These are phyloP conservation scores for Thecaphora frezii DNA, from an alignment of 1,284 basidiomycete genomes.

Conservation along the genomic window DNA sequence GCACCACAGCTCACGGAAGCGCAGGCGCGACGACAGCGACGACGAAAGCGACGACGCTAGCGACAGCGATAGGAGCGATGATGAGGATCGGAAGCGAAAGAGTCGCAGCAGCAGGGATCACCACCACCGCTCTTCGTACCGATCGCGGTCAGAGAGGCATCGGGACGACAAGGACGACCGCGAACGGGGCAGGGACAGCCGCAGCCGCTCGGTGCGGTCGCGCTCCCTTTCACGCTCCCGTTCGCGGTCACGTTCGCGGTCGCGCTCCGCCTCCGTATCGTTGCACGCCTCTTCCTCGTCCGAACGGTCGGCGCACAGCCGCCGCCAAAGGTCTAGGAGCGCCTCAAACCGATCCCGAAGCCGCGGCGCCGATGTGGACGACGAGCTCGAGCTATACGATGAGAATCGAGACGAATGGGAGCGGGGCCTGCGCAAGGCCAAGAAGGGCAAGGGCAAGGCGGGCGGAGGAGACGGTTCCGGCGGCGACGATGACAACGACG, in stretches of 20 bases:
- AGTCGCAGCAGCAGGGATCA: slow-evolving; percentile 17
- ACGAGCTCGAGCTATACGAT: neutral
- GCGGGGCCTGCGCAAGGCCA: slow-evolving; percentile 1
- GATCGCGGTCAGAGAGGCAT: slow-evolving; percentile 11
- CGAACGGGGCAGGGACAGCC: slow-evolving; percentile 5
- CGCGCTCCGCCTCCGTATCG: slow-evolving; percentile 4
- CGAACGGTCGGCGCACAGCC: neutral
- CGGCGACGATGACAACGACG: neutral
- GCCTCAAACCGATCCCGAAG: neutral
- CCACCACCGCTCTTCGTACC: slow-evolving; percentile 7
- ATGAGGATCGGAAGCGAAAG: neutral
- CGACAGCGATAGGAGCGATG: neutral
- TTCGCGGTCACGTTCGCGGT: no score
- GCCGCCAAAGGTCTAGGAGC: neutral
- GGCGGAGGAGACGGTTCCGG: neutral
- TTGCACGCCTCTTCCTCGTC: neutral
- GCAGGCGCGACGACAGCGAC: neutral
- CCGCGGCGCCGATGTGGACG: neutral
- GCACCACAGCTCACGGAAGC: neutral
- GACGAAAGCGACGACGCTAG: neutral
- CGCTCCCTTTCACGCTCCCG: no score
- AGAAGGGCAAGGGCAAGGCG: neutral
- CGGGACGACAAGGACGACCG: slow-evolving; percentile 14
- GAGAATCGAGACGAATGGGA: neutral
- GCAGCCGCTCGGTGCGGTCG: slow-evolving; percentile 13